Evolutionary conservation across 2,329 filamentous ascomycete genomes (phyloP).

Genomic region (Colletotrichum chlorophyti): DNA sequence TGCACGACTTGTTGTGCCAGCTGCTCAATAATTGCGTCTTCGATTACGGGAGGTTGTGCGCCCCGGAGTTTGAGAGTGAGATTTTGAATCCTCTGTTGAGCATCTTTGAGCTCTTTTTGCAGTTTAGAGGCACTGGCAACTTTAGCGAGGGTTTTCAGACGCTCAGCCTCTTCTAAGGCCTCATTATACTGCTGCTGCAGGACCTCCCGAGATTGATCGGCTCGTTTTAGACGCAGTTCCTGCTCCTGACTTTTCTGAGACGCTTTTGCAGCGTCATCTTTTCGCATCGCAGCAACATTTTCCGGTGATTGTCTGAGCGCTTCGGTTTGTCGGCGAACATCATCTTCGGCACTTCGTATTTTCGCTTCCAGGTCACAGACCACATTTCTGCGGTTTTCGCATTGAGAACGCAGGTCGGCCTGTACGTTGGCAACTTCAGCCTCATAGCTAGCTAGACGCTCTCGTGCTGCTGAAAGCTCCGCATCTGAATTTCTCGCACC

Average conservation of each 20-base stretch:
- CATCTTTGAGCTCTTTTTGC: constrained; percentile 5
- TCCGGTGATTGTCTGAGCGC: neutral
- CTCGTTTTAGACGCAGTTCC: neutral
- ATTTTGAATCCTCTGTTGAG: constrained; percentile 23
- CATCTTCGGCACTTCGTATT: neutral
- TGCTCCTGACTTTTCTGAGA: neutral
- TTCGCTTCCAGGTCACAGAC: constrained; percentile 9
- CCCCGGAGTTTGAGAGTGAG: constrained; percentile 21
- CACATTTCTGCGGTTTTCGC: neutral
- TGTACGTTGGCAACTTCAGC: neutral
- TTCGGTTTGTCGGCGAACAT: neutral
- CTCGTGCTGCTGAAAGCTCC: neutral
- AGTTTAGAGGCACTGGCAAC: neutral
- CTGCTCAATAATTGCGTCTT: neutral
- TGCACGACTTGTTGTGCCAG: constrained; percentile 8
- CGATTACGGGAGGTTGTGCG: neutral
- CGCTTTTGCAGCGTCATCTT: neutral
- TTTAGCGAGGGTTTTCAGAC: neutral
- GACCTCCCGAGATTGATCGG: neutral
- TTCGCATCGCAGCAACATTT: neutral
- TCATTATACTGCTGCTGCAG: neutral
- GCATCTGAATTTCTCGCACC: neutral
- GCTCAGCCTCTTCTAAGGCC: neutral
- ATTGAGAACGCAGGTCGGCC: neutral
- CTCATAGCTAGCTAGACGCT: neutral